Evolutionary conservation across 305 asterid species (phyloP).

Genomic region (Fraxinus dipetala): DNA sequence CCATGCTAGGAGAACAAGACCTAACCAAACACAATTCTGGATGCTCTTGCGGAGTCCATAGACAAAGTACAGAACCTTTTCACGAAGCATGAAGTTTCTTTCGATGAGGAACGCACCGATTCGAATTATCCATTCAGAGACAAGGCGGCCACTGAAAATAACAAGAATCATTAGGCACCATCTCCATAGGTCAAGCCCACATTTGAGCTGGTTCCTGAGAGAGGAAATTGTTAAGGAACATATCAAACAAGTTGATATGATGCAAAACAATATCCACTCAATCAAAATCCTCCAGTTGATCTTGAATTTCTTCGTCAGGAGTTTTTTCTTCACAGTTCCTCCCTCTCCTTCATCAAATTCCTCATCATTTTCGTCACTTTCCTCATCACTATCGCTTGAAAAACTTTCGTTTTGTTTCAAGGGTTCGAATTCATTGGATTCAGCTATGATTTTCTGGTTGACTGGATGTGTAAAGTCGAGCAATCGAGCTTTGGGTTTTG

Average conservation of each 20-base stretch:
- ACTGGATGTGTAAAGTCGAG: slow-evolving; percentile 34
- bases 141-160: slow-evolving; percentile 52
- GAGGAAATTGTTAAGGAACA: slow-evolving; percentile 42
- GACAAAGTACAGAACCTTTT: slow-evolving; percentile 56
- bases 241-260: slow-evolving; percentile 37
- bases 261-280: slow-evolving; percentile 42
- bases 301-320: slow-evolving; percentile 16
- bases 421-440: slow-evolving; percentile 22
- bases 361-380: slow-evolving; percentile 13
- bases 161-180: slow-evolving; percentile 53
- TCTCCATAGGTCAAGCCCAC: slow-evolving; percentile 50
- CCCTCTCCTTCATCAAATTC: slow-evolving; percentile 28
- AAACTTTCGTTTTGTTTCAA: neutral
- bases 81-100: slow-evolving; percentile 53
- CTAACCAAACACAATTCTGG: slow-evolving; percentile 55
- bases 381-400: slow-evolving; percentile 31
- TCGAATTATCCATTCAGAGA: slow-evolving; percentile 47
- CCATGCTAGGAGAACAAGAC: slow-evolving; percentile 51
- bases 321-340: neutral
- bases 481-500: slow-evolving; percentile 54
- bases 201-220: slow-evolving; percentile 23
- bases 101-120: slow-evolving; percentile 44
- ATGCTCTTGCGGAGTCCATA: slow-evolving; percentile 52
- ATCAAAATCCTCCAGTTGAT: slow-evolving; percentile 25
- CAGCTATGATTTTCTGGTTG: slow-evolving; percentile 10